Evolutionary conservation across 177 flowering plant species (phyloP), one percentile per base, ranked within the genome.

Genomic region (Vitis hybrid): DNA sequence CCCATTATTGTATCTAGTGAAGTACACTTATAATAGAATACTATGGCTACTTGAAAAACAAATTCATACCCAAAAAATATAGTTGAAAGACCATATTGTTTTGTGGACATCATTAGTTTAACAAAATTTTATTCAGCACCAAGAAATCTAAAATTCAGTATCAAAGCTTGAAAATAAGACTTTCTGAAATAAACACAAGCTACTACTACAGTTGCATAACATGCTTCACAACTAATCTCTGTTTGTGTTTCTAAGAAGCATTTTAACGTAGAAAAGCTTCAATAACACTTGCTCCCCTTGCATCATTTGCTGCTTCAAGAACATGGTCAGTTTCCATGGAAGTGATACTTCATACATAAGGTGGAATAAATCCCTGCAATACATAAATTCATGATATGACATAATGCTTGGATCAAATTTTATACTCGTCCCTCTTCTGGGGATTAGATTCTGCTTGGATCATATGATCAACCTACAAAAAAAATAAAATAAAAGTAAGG

Each of bases 401-500:
- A 71, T 27, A 49, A 13, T 24, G 27, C 14, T 8, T 2, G 59
- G 58, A 63, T 56, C 15, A 35, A 10, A 13, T 21, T 21, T 21
- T 21, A 21, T 90, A 96, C 71, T 91, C 97, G 76, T 93, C 97
- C 76, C 98, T 90, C 81, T 90, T 93, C 68, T 85, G 91, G 15
- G 91, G 85, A 80, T 96, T 98, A 74, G 98, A 82, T 74, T 96
- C 97, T 17, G 99, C 97, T 81, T 92, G 98, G 77, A 96, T 91
- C 99, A 96, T 96, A 48, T 87, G 79, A 67, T 91, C 97, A 72
- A 96, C 98, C 99, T 96, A 54, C 48, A 15, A 20, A 13, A 67
- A 48, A 3, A 24, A 4, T 24, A 27, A 24, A 72, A 51, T n/a
- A 41, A 21, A 21, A 21, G 21, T 21, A 21, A 21, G 21, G 1